Evolutionary conservation across 2,329 filamentous ascomycete genomes (phyloP).

Genomic region (Fusarium sp.): DNA sequence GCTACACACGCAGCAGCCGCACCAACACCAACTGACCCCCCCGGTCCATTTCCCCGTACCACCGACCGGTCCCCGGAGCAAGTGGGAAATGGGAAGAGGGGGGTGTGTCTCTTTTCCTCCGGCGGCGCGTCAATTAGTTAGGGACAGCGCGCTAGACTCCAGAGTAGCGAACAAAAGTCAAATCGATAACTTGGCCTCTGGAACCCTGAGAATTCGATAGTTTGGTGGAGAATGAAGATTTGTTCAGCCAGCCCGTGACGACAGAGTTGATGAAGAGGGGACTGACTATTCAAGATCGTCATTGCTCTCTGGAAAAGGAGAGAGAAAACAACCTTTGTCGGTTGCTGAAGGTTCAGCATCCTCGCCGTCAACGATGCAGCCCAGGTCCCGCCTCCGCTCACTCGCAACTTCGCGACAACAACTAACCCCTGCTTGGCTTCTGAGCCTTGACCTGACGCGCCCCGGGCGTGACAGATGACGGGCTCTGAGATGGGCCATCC

Average conservation of each 20-base stretch:
- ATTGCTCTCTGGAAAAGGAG: not conserved
- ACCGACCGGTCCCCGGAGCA: slow-evolving; percentile 7
- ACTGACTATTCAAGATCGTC: slow-evolving; percentile 8
- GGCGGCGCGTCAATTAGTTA: not conserved
- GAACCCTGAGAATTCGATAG: slow-evolving; percentile 25
- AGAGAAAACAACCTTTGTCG: not conserved
- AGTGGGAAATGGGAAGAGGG: slow-evolving; percentile 28
- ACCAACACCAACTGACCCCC: not conserved
- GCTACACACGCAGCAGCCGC: slow-evolving; percentile 6
- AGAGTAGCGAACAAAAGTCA: slow-evolving; percentile 11
- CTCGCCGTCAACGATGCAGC: slow-evolving; percentile 9
- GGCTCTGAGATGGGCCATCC: not conserved
- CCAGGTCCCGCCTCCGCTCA: not conserved
- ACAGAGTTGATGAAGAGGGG: slow-evolving; percentile 4
- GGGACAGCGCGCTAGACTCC: slow-evolving; percentile 32
- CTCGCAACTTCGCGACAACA: not conserved
- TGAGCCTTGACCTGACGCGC: slow-evolving; percentile 5
- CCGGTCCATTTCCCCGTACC: slow-evolving; percentile 23
- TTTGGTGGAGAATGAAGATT: slow-evolving; percentile 18
- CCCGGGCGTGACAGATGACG: not conserved
- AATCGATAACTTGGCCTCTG: not conserved
- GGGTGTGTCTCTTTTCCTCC: slow-evolving; percentile 13
- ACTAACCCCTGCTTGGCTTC: not conserved
- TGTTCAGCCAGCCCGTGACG: slow-evolving; percentile 20
- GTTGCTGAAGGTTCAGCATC: slow-evolving; percentile 7